These are phyloP conservation scores for Epithele typhae DNA, from an alignment of 768 basidiomycete species.

Conservation along the genomic window DNA sequence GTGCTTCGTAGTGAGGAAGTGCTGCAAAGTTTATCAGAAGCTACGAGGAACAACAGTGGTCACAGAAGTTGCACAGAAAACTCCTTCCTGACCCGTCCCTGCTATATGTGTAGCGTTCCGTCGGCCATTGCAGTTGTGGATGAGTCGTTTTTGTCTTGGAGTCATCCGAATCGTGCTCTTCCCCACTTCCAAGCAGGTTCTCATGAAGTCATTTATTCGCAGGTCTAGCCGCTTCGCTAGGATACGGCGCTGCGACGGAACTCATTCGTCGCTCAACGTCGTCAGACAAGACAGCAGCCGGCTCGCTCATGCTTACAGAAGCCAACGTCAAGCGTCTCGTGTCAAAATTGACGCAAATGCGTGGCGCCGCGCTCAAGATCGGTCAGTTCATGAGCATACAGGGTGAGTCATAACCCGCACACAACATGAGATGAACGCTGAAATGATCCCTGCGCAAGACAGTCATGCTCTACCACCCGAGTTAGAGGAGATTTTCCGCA, in stretches of 20 bases:
- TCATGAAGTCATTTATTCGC: too few relatives aligned
- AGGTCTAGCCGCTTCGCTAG: conserved; percentile 90
- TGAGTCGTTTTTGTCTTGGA: too few relatives aligned
- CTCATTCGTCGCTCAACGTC: conserved; percentile 63
- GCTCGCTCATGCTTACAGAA: conserved; percentile 80
- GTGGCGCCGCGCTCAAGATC: conserved; percentile 93
- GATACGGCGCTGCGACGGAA: conserved; percentile 88
- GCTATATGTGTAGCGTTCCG: too few relatives aligned
- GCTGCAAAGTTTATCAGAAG: too few relatives aligned
- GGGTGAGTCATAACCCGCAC: conserved; percentile 37
- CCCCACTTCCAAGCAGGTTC: too few relatives aligned
- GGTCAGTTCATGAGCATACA: conserved; percentile 99
- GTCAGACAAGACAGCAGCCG: conserved; percentile 28
- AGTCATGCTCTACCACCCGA: conserved; percentile 85
- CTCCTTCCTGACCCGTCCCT: too few relatives aligned
- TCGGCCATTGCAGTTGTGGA: too few relatives aligned
- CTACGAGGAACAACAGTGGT: too few relatives aligned
- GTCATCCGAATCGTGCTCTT: too few relatives aligned
- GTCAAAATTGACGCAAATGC: conserved; percentile 90
- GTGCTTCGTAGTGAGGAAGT: too few relatives aligned
- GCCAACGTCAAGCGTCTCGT: conserved; percentile 88
- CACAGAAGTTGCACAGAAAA: too few relatives aligned
- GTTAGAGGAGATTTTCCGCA: conserved; percentile 80
- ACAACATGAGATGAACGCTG: background rate
- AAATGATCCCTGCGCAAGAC: conserved; percentile 43